These are phyloP conservation scores for Verticillium longisporum DNA, from an alignment of 2,329 filamentous ascomycete genomes.

Conservation along the genomic window DNA sequence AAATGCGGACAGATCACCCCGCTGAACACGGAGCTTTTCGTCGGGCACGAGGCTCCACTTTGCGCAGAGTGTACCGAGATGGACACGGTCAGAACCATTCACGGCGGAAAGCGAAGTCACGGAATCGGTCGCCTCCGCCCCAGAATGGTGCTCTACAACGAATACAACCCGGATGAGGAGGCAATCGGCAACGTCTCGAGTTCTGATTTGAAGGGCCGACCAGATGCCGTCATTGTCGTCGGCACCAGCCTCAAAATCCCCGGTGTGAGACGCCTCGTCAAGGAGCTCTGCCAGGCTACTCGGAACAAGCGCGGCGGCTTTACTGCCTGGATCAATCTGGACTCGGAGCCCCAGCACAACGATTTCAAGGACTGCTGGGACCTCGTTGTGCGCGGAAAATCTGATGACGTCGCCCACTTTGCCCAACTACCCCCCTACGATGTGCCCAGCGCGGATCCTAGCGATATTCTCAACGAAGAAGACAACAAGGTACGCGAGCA, in stretches of 20 bases:
- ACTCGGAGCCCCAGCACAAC: constrained; percentile 71
- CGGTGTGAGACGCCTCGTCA: constrained; percentile 81
- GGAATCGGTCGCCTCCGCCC: constrained; percentile 86
- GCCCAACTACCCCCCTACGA: constrained; percentile 58
- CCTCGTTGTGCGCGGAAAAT: constrained; percentile 77
- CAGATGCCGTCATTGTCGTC: constrained; percentile 89
- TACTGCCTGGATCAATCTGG: constrained; percentile 91
- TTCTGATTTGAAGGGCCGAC: constrained; percentile 76
- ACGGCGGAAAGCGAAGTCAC: constrained; percentile 83
- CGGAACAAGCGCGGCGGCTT: constrained; percentile 75
- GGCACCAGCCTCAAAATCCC: constrained; percentile 95
- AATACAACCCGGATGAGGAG: constrained; percentile 92
- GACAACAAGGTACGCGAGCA: constrained; percentile 30
- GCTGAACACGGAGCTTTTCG: constrained; percentile 74
- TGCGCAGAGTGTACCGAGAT: constrained; percentile 69
- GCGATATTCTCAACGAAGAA: constrained; percentile 37
- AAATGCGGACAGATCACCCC: constrained; percentile 76
- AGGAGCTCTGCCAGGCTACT: constrained; percentile 85
- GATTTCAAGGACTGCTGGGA: constrained; percentile 95
- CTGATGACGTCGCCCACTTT: constrained; percentile 76
- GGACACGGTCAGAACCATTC: constrained; percentile 67
- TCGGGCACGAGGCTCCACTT: constrained; percentile 74
- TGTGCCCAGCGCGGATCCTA: constrained; percentile 43
- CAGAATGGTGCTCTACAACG: constrained; percentile 94
- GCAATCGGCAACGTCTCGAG: constrained; percentile 88